Conservation (phyloP, 257 asterid species). For the Paulownia fortunei region DNA sequence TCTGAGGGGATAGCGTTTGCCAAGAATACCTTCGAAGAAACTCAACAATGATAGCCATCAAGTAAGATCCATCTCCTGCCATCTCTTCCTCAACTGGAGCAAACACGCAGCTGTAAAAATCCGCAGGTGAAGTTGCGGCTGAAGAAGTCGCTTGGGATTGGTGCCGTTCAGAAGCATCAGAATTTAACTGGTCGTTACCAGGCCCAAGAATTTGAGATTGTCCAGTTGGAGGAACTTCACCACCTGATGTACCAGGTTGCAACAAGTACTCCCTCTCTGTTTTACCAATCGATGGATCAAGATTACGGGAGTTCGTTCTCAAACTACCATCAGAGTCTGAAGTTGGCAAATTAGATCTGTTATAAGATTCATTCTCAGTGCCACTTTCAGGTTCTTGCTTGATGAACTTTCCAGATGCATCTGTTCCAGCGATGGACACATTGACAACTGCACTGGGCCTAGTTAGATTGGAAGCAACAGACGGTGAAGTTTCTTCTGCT, state of each 20-base stretch:
- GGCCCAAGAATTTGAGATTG: slow-evolving; percentile 50
- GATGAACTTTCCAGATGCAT: slow-evolving; percentile 49
- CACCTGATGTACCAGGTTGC: slow-evolving; percentile 45
- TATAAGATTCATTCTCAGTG: slow-evolving; percentile 42
- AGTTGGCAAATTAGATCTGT: slow-evolving; percentile 44
- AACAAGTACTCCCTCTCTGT: slow-evolving; percentile 39
- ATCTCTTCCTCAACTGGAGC: slow-evolving; percentile 89
- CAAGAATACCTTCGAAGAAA: slow-evolving; percentile 80
- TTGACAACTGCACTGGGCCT: slow-evolving; percentile 38
- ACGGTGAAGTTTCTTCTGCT: slow-evolving; percentile 55
- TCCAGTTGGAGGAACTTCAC: slow-evolving; percentile 49
- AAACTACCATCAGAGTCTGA: slow-evolving; percentile 62
- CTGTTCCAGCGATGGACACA: slow-evolving; percentile 43
- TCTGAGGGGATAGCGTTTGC: slow-evolving; percentile 4
- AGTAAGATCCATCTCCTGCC: slow-evolving; percentile 86
- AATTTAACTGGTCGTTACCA: slow-evolving; percentile 50
- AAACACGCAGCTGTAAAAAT: slow-evolving; percentile 70
- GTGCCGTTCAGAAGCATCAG: slow-evolving; percentile 54
- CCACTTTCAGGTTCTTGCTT: slow-evolving; percentile 44
- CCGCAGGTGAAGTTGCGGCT: slow-evolving; percentile 74
- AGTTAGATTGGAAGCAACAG: slow-evolving; percentile 53
- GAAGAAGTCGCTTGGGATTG: slow-evolving; percentile 70
- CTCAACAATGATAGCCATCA: slow-evolving; percentile 78
- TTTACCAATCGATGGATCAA: slow-evolving; percentile 48
- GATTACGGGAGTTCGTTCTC: slow-evolving; percentile 36